Conservation (phyloP, 768 basidiomycete genomes). For the Coprinopsis strossmayeri region DNA sequence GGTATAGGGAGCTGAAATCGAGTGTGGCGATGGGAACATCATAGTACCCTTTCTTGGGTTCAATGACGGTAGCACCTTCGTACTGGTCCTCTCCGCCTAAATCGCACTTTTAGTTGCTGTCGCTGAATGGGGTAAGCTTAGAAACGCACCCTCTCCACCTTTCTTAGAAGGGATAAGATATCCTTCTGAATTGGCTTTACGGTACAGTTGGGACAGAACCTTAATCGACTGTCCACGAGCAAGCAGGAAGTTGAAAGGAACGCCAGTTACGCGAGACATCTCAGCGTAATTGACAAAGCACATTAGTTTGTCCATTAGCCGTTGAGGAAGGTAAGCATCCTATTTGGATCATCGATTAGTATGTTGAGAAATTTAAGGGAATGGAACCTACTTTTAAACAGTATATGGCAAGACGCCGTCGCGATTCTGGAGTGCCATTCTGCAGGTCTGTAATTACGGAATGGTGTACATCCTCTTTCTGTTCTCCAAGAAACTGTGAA, state of each 20-base stretch:
- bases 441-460: slow-evolving; percentile 98
- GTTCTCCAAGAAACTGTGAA: slow-evolving; percentile 94
- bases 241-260: slow-evolving; percentile 94
- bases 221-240: slow-evolving; percentile 98
- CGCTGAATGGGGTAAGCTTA: no score
- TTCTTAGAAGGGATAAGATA: slow-evolving; percentile 86
- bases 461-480: slow-evolving; percentile 98
- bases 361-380: neutral
- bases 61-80: slow-evolving; percentile 98
- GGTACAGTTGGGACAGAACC: slow-evolving; percentile 91
- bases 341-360: slow-evolving; percentile 27
- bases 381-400: slow-evolving; percentile 74
- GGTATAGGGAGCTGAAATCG: slow-evolving; percentile 97
- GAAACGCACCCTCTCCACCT: slow-evolving; percentile 47
- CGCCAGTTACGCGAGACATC: slow-evolving; percentile 99
- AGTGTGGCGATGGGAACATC: slow-evolving; percentile 95
- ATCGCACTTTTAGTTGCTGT: no score
- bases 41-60: slow-evolving; percentile 94
- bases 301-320: slow-evolving; percentile 96
- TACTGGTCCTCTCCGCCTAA: slow-evolving; percentile 94
- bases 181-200: slow-evolving; percentile 86
- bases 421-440: slow-evolving; percentile 91
- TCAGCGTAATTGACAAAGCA: slow-evolving; percentile 98
- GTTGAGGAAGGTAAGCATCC: slow-evolving; percentile 98
- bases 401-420: slow-evolving; percentile 91